A percentile compares a stretch with the other conserved stretches of the same genome.
Evolutionary conservation across 805 yeast species (phyloP).

Genomic region (Candida corydali): DNA sequence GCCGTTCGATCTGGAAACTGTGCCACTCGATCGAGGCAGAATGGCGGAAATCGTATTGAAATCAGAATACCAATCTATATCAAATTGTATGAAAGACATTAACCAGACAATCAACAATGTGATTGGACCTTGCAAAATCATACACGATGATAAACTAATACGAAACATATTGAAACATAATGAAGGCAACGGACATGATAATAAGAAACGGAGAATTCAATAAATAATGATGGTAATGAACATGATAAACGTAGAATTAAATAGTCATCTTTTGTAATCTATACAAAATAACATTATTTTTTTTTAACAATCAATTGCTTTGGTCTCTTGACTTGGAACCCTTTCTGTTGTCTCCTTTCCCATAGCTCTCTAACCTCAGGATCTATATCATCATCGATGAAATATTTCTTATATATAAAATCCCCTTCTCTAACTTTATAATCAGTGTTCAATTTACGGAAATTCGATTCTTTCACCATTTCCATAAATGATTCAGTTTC

Average conservation of each 20-base stretch:
- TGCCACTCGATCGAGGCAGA: constrained; percentile 18
- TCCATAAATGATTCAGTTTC: not conserved
- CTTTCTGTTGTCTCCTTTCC: constrained; percentile 38
- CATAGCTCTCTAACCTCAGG: constrained; percentile 50
- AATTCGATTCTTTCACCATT: constrained; percentile 6
- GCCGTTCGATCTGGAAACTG: constrained; percentile 9
- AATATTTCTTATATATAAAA: constrained; percentile 40
- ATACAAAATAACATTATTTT: constrained; percentile 1
- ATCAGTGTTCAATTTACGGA: constrained; percentile 31
- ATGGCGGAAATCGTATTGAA: constrained; percentile 55
- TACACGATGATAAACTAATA: constrained; percentile 58
- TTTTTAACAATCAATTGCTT: constrained; percentile 25
- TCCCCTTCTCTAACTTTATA: constrained; percentile 63
- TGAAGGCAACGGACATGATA: not conserved
- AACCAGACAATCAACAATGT: constrained; percentile 17
- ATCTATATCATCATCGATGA: constrained; percentile 40
- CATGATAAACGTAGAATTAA: not conserved
- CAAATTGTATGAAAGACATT: constrained; percentile 27
- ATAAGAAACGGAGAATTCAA: too few species aligned
- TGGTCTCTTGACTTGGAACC: constrained; percentile 35
- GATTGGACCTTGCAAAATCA: constrained; percentile 31
- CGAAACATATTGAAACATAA: constrained; percentile 54
- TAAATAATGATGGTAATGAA: not conserved
- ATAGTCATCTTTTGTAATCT: constrained; percentile 2
- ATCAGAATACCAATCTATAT: constrained; percentile 53